Evolutionary conservation across 495 filamentous ascomycete species (phyloP), one percentile per base, ranked within the genome.

Genomic region (Neurospora intermedia): DNA sequence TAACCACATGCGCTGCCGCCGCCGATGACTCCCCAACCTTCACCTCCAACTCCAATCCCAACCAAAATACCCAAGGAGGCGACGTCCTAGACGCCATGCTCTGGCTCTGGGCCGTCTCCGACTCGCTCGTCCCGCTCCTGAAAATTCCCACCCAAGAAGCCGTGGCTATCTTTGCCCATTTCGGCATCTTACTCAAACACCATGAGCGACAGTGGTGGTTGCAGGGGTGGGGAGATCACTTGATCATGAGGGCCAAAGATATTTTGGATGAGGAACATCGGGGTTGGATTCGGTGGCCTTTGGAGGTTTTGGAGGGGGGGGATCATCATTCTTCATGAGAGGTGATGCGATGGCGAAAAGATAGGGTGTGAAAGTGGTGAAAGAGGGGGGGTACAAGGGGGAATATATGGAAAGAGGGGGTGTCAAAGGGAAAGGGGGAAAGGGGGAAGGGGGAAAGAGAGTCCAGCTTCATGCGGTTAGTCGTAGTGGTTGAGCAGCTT

Each of bases 71-170:
- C 6, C 43, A 45, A 45, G 43, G 18, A 48, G 43, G 43, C 4
- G 81, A 82, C 35, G 78, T 81, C 66, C 74, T 80, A 9, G 81
- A 81, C 41, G 77, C 79, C 11, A 81, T 82, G 77, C 74, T 82
- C n/a, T 82, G 81, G 81, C 73, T 81, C 66, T 81, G 79, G 79
- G 72, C 69, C 46, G 78, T 82, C 13, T 76, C 76, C 18, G 79
- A 81, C 74, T 76, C 76, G n/a, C 66, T 82, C 6, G 74, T 82
- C 11, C 81, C 80, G 27, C 73, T 82, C 39, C 73, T 82, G 4
- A 76, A 72, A 43, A 73, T 54, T 16, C 76, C 78, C 9, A 69
- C 71, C 6, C 81, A 80, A 69, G 79, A 81, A 73, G 81, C 80
- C 11, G 81, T 81, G 9, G 78, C 77, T 9, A 81, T 82, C 16